Evolutionary conservation across 73 alveolate genomes (phyloP).

Genomic region (Paramecium pentaurelia): DNA sequence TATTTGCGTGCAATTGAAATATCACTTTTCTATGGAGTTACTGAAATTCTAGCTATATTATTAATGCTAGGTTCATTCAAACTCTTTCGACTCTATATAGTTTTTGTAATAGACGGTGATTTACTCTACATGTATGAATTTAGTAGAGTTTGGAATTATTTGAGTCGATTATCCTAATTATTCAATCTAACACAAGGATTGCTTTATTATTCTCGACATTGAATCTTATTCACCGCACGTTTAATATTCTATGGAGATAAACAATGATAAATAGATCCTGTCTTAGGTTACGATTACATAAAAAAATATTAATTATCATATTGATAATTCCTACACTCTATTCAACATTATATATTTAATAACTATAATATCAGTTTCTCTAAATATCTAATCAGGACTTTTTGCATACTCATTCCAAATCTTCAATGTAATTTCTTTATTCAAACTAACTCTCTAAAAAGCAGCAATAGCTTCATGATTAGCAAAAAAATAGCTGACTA

Average conservation of each 20-base stretch:
- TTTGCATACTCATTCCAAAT: not conserved
- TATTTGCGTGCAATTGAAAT: not conserved
- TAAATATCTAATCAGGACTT: not conserved
- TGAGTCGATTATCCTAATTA: not conserved
- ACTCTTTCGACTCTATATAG: not conserved
- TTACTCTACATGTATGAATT: not conserved
- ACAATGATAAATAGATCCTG: constrained; percentile 18
- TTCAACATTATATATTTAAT: not conserved
- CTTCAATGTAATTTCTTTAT: not conserved
- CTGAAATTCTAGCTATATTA: not conserved
- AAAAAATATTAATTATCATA: not conserved
- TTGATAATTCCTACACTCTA: not conserved
- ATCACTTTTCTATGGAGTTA: not conserved
- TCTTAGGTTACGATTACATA: not conserved
- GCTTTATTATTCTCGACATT: not conserved
- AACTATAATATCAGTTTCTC: not conserved
- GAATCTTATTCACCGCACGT: not conserved
- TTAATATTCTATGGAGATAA: not conserved
- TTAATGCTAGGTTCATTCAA: not conserved
- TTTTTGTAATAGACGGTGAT: not conserved
- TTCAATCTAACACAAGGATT: not conserved
- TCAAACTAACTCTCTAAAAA: not conserved
- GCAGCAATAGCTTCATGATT: constrained; percentile 20
- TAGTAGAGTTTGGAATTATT: not conserved
- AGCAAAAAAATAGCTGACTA: not conserved